A percentile compares a stretch with the other conserved stretches of the same genome.
Evolutionary conservation across 352 stramenopile species (phyloP).

Genomic region (Phytophthora citricola): DNA sequence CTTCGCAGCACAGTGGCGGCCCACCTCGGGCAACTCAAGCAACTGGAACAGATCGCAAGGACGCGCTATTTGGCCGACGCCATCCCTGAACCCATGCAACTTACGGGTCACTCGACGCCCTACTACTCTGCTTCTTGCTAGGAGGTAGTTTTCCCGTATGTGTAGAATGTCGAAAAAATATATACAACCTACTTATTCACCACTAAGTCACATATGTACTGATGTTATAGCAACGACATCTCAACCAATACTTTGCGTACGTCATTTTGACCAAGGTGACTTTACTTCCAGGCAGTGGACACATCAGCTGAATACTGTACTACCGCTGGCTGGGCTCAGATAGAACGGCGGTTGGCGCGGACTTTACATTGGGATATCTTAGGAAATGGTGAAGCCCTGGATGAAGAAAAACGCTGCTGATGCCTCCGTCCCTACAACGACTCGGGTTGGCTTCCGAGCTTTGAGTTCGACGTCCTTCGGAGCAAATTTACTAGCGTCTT

Average conservation of each 20-base stretch:
- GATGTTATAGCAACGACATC: not conserved
- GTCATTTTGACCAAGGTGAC: not conserved
- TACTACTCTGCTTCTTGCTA: slow-evolving; percentile 27
- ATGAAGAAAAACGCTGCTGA: slow-evolving; percentile 11
- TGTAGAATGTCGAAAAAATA: slow-evolving; percentile 4
- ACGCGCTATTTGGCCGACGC: slow-evolving; percentile 14
- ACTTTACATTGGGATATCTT: not conserved
- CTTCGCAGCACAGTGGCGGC: slow-evolving; percentile 38
- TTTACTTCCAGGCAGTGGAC: no score
- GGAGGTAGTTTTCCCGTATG: not conserved
- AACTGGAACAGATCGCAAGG: slow-evolving; percentile 29
- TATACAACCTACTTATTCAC: slow-evolving; percentile 9
- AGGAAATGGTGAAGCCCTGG: slow-evolving; percentile 32
- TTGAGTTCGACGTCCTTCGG: slow-evolving; percentile 15
- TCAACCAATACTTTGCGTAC: not conserved
- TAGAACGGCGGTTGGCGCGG: slow-evolving; percentile 1
- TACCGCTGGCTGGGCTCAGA: not conserved
- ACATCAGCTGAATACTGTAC: no score
- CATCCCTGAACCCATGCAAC: slow-evolving; percentile 13
- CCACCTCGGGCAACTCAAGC: slow-evolving; percentile 33
- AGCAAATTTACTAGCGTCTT: slow-evolving; percentile 25
- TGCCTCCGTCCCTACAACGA: slow-evolving; percentile 4
- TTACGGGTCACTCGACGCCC: not conserved
- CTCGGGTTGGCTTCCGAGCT: slow-evolving; percentile 20
- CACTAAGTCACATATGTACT: not conserved